Conservation (phyloP, 2,329 filamentous ascomycete species). For the Pseudocercospora fijiensis region DNA sequence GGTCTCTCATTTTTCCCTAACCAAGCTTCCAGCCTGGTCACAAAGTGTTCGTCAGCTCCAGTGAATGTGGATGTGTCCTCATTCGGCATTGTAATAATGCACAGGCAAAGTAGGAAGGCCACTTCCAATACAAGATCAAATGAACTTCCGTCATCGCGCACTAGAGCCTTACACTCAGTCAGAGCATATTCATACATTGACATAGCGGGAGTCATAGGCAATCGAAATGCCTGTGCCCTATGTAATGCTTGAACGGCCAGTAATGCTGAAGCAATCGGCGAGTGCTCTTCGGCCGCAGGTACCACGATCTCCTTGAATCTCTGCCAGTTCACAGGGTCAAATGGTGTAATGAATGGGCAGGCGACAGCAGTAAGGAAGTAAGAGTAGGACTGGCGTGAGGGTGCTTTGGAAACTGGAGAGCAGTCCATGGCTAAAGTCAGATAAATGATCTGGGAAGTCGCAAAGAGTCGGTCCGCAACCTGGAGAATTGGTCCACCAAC, state of each 20-base stretch:
- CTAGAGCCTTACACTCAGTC: not conserved
- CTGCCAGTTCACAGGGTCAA: not conserved
- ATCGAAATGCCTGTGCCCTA: not conserved
- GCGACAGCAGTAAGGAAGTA: not conserved
- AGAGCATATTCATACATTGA: not conserved
- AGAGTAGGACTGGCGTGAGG: not conserved
- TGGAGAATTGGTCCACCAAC: not conserved
- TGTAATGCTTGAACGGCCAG: not conserved
- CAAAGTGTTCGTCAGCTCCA: not conserved
- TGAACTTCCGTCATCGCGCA: not conserved
- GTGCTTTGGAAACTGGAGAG: not conserved
- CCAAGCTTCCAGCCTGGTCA: not conserved
- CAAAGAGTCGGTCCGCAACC: not conserved
- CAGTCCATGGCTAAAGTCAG: not conserved
- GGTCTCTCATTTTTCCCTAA: not conserved
- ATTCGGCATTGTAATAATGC: not conserved
- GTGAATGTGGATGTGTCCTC: not conserved
- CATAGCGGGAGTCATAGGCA: not conserved
- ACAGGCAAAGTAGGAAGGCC: not conserved
- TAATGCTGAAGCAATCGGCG: not conserved
- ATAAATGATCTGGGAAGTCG: not conserved
- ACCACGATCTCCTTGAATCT: not conserved
- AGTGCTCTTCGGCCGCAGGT: not conserved
- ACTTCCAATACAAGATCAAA: not conserved
- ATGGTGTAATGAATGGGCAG: not conserved